Percentiles rank a stretch among this genome's conserved stretches.
phyloP scores from a whole-genome alignment of 2,329 filamentous ascomycete species.

The Aspergillus fructus region DNA sequence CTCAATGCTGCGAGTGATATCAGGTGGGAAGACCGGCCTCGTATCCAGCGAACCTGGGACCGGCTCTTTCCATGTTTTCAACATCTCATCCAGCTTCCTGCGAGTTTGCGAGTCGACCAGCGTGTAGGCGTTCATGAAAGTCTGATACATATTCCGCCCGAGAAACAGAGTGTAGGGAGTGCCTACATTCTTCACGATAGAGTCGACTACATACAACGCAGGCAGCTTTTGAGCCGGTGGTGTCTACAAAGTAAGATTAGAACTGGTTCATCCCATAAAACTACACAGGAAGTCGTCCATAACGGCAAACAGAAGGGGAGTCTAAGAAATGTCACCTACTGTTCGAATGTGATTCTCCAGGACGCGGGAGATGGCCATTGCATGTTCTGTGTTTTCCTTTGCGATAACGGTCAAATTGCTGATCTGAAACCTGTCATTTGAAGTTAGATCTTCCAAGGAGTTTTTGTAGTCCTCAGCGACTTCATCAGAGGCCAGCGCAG shows the following conservation, averaged over 20 bases:
- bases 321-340: constrained; percentile 61
- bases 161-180: constrained; percentile 97
- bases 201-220: constrained; percentile 96
- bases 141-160: constrained; percentile 84
- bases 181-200: constrained; percentile 97
- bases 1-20: constrained; percentile 87
- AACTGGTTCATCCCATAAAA: constrained; percentile 26
- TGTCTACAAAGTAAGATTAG: constrained; percentile 60
- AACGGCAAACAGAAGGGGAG: constrained; percentile 6
- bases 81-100: constrained; percentile 92
- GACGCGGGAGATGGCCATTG: constrained; percentile 85
- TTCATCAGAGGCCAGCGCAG: constrained; percentile 67
- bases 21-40: constrained; percentile 85
- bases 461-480: constrained; percentile 94
- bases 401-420: constrained; percentile 97
- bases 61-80: constrained; percentile 97
- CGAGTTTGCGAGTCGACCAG: constrained; percentile 80
- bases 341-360: constrained; percentile 91
- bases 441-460: constrained; percentile 84
- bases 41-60: constrained; percentile 90
- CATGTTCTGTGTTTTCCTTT: constrained; percentile 94
- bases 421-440: constrained; percentile 92
- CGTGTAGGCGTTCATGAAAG: constrained; percentile 95
- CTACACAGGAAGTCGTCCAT: constrained; percentile 20
- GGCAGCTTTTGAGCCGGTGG: constrained; percentile 86